Evolutionary conservation across 1,139 yeast genomes (phyloP).

Genomic region (Groenewaldozyma sp.): DNA sequence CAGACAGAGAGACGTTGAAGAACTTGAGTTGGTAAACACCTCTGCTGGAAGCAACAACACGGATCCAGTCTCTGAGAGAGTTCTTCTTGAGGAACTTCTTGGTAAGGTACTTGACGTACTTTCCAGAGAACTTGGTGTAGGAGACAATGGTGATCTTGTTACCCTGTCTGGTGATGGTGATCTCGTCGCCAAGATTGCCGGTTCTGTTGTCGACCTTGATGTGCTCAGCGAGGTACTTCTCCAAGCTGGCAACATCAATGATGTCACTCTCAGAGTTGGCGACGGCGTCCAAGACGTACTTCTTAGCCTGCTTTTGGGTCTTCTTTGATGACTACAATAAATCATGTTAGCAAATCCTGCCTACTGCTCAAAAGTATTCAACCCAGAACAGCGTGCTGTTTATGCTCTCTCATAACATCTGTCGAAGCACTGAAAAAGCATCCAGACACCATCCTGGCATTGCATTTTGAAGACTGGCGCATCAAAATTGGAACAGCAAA

Average conservation of each 20-base stretch:
- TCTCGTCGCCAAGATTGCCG: conserved; percentile 95
- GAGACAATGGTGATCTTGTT: conserved; percentile 79
- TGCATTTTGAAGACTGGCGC: conserved; percentile 5
- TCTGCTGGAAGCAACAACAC: conserved; percentile 94
- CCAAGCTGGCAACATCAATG: conserved; percentile 96
- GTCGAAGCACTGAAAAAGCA: conserved; percentile 6
- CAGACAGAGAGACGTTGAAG: conserved; percentile 98
- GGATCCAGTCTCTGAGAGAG: conserved; percentile 98
- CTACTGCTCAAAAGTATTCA: conserved; percentile 31
- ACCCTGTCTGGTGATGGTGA: conserved; percentile 80
- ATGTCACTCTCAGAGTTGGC: conserved; percentile 94
- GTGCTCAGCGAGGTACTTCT: conserved; percentile 97
- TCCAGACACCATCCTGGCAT: conserved; percentile 1
- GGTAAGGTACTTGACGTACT: conserved; percentile 98
- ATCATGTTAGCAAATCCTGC: conserved; percentile 33
- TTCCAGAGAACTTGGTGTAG: conserved; percentile 96
- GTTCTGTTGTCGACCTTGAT: conserved; percentile 96
- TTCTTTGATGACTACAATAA: conserved; percentile 62
- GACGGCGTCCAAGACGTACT: conserved; percentile 92
- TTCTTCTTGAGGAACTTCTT: conserved; percentile 99
- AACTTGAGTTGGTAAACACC: conserved; percentile 97
- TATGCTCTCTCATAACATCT: conserved; percentile 9
- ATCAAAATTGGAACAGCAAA: conserved; percentile 17
- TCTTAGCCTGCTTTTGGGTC: conserved; percentile 35
- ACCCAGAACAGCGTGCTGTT: conserved; percentile 12